Evolutionary conservation across 2,329 filamentous ascomycete genomes (phyloP), one percentile per base, ranked within the genome.

Genomic region (Daldinia eschscholtzii): DNA sequence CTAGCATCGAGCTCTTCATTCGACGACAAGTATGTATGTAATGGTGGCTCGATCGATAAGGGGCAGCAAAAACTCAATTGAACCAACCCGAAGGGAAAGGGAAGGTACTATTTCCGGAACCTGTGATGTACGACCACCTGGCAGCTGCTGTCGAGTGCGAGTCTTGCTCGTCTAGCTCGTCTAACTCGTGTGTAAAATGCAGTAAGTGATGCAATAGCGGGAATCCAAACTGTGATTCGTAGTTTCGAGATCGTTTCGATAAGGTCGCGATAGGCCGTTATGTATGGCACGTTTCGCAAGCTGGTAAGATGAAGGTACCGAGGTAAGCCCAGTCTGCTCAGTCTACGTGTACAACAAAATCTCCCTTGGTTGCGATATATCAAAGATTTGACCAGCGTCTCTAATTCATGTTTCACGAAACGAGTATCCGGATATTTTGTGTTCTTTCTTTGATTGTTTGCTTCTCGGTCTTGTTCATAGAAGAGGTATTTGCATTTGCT

Each of bases 111-210:
- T 67, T 67, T 61, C 33, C 57, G 62, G 65, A 70, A 71, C 70
- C 72, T 72, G 66, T 73, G 64, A 71, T 56, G 67, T 61, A 65
- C 66, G 70, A 74, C 72, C 70, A 75, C 68, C 64, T 71, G 62
- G 64, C 68, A 65, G 37, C 30, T 62, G 30, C 48, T 30, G 35
- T 39, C 18, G 30, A 59, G 57, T 37, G 65, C 52, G 28, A 68
- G 52, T 58, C 39, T 57, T 48, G 59, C 35, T 57, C 33, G 53
- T 41, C 23, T 41, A 4, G 35, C 35, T 39, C 10, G 35, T 39
- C 35, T 39, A 15, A 15, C 35, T 39, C 15, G 28, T 18, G 7
- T 50, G 60, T 61, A 62, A 53, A 46, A 62, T 58, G 20, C 37
- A 53, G 42, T 56, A 59, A 56, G 30, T 33, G 42, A 46, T 61